Conservation (phyloP, 2,329 filamentous ascomycete genomes). For the Thyridium curvatum region DNA sequence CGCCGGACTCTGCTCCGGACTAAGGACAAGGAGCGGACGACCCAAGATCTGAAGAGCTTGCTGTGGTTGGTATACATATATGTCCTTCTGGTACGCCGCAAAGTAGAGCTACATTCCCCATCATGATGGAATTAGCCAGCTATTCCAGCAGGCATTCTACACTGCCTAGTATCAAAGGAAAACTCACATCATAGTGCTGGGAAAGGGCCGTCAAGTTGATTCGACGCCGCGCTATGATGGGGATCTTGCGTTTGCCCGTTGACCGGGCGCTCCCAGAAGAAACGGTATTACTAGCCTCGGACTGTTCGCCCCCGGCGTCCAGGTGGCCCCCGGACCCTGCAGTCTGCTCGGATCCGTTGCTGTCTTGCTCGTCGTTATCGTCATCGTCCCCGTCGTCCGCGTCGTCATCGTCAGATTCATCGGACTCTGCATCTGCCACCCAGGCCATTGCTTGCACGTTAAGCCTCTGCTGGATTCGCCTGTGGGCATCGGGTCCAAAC, state of each 20-base stretch:
- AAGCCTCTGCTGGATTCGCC: slow-evolving; percentile 4
- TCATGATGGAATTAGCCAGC: no score
- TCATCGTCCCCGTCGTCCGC: slow-evolving; percentile 11
- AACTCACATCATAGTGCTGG: slow-evolving; percentile 46
- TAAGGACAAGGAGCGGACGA: slow-evolving; percentile 43
- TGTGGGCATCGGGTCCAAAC: slow-evolving; percentile 7
- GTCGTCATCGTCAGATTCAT: slow-evolving; percentile 8
- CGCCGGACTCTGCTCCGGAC: slow-evolving; percentile 32
- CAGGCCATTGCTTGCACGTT: background rate
- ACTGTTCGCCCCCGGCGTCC: background rate
- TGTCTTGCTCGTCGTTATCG: slow-evolving; percentile 2
- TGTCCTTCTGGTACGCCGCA: slow-evolving; percentile 47
- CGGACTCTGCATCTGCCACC: slow-evolving; percentile 1
- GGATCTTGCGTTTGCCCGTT: background rate
- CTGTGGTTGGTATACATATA: slow-evolving; percentile 50
- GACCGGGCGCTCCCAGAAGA: no score
- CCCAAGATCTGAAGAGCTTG: slow-evolving; percentile 40
- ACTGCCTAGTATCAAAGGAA: background rate
- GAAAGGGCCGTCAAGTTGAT: slow-evolving; percentile 54
- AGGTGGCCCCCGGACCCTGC: background rate
- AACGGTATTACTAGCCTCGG: background rate
- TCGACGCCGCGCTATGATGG: slow-evolving; percentile 21
- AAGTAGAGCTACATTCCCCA: slow-evolving; percentile 53
- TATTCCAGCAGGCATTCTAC: no score
- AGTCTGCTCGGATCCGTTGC: background rate